Base-by-base conservation (phyloP, 345 rosid species). In the Populus alba region DNA sequence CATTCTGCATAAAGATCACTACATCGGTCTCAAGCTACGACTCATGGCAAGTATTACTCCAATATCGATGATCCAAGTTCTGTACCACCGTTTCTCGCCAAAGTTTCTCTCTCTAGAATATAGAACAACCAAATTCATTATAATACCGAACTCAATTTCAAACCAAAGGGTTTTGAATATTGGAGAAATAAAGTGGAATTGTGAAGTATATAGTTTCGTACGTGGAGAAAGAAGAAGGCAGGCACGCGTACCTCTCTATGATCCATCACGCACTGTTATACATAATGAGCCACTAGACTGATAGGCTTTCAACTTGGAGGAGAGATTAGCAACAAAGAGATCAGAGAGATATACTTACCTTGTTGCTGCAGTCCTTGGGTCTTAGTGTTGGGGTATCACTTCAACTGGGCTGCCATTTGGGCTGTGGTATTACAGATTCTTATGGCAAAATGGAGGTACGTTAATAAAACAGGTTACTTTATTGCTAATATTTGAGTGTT, bases 381-480 rank as follows among this genome's bases (percentile, higher is more conserved):
- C 99, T n/a, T n/a, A 92, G 91, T 83, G 83, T 91, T 3, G 98
- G 98, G 98, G 98, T 62, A 84, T 94, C 72, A 94, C 95, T 81
- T 94, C 94, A 59, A 86, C 94, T n/a, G n/a, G 94, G 92, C 95
- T 18, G 83, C 85, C 74, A 81, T 91, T n/a, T n/a, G n/a, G 90
- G 85, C 98, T 20, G 98, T 96, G 80, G 80, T 94, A 96, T 75
- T 96, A 89, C 85, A 80, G 98, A 77, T 96, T 96, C 70, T 81
- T 86, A 4, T 90, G 97, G 99, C 97, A 96, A 86, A 86, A 87
- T 90, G 95, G 94, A 91, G 98, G 99, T 92, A 73, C 18, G 45
- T 1, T 35, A 2, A 53, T 53, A 53, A 20, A 53, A 53, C 20
- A 35, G 7, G 43, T 68, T 17, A 8, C 18, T 68, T 68, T 8